Percentiles rank a stretch among this genome's conserved stretches.
phyloP scores from a whole-genome alignment of 495 filamentous ascomycete genomes.

The Xylaria acuta region DNA sequence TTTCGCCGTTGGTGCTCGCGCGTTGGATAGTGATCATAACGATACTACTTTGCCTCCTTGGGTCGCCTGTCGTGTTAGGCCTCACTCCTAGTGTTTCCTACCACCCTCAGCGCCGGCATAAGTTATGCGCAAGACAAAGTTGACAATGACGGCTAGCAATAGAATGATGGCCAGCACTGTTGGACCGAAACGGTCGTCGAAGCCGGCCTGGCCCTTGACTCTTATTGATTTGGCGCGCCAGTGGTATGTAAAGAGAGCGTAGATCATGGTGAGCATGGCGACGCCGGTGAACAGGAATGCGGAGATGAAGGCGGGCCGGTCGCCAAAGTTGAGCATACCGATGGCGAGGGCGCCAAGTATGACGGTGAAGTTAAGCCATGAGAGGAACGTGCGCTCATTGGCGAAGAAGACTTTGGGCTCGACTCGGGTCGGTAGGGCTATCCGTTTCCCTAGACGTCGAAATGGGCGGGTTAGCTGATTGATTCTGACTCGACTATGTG shows the following conservation, averaged over 20 bases:
- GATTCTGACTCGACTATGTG: neutral
- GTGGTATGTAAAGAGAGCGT: conserved; percentile 93
- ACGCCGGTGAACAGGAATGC: conserved; percentile 93
- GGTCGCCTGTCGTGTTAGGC: neutral
- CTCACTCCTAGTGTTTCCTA: conserved; percentile 37
- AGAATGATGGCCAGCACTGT: conserved; percentile 86
- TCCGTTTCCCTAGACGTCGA: conserved; percentile 79
- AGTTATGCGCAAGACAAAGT: conserved; percentile 86
- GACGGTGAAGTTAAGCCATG: conserved; percentile 99
- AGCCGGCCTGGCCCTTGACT: conserved; percentile 87
- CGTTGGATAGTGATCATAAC: neutral
- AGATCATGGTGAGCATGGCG: conserved; percentile 94
- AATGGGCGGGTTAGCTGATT: neutral
- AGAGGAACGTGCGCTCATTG: conserved; percentile 98
- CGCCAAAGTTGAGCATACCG: conserved; percentile 97
- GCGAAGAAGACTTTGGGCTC: conserved; percentile 99
- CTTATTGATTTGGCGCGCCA: conserved; percentile 95
- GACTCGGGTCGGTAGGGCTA: conserved; percentile 95
- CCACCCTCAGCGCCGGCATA: conserved; percentile 50
- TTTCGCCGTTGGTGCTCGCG: neutral
- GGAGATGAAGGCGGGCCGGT: conserved; percentile 87
- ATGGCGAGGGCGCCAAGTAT: conserved; percentile 95
- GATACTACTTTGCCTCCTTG: neutral
- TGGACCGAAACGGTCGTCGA: conserved; percentile 94
- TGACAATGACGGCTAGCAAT: conserved; percentile 85